phyloP scores from a whole-genome alignment of 2,329 filamentous ascomycete genomes.

The Fusarium sp. region DNA sequence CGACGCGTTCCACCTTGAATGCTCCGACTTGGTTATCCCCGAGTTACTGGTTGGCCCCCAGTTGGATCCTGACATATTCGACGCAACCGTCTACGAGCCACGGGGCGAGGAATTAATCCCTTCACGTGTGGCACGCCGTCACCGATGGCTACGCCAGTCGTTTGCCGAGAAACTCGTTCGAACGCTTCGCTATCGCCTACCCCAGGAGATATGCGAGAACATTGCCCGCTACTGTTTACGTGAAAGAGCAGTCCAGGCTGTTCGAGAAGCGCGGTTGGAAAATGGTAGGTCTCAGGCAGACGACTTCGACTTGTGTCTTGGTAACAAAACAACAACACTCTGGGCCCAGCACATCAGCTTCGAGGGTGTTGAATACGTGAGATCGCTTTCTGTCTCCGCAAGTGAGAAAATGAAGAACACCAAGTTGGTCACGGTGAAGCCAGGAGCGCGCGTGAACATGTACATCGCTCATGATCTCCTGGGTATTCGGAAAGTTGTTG shows the following conservation, averaged over 20 bases:
- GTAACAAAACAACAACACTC: not conserved
- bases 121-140: not conserved
- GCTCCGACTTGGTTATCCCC: not conserved
- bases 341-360: not conserved
- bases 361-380: not conserved
- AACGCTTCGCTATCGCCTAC: not conserved
- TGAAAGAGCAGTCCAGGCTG: not conserved
- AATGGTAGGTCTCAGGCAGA: fast-evolving
- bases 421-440: too few relatives aligned
- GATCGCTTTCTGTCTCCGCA: not conserved
- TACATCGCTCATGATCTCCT: too few relatives aligned
- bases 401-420: too few relatives aligned
- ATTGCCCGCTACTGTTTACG: not conserved
- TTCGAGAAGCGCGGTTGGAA: not conserved
- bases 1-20: not conserved
- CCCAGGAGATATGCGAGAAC: not conserved
- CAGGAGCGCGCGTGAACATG: too few relatives aligned
- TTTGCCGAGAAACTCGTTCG: not conserved
- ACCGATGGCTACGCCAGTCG: not conserved
- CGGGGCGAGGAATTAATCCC: not conserved
- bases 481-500: too few relatives aligned
- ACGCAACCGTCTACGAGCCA: too few relatives aligned
- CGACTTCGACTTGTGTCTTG: fast-evolving
- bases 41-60: not conserved
- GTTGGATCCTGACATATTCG: not conserved